phyloP scores from a whole-genome alignment of 2,329 filamentous ascomycete genomes.

The Phialocephala sp. region DNA sequence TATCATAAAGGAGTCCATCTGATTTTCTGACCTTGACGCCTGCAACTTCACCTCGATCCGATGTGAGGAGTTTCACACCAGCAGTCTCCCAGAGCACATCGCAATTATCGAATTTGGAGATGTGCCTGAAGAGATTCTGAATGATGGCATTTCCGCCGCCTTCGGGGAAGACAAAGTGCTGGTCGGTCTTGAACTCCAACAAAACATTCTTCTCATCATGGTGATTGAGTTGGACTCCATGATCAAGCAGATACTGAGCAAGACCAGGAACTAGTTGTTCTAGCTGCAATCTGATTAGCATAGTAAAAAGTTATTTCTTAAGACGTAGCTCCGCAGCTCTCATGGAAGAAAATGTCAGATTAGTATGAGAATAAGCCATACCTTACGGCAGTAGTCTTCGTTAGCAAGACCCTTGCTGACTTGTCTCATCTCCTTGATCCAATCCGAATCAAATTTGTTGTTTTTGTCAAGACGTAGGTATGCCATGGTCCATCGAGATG shows the following conservation, averaged over 20 bases:
- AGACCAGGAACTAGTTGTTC: slow-evolving; percentile 45
- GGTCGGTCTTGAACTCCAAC: slow-evolving; percentile 48
- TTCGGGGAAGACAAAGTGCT: slow-evolving; percentile 49
- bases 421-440: slow-evolving; percentile 34
- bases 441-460: slow-evolving; percentile 25
- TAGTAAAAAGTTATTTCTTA: too few relatives aligned
- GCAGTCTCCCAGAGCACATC: slow-evolving; percentile 49
- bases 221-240: slow-evolving; percentile 42
- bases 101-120: slow-evolving; percentile 42
- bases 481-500: slow-evolving; percentile 49
- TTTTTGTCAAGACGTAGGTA: slow-evolving; percentile 49
- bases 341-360: too few relatives aligned
- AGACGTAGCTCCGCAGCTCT: too few relatives aligned
- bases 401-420: slow-evolving; percentile 48
- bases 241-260: slow-evolving; percentile 46
- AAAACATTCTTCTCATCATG: slow-evolving; percentile 49
- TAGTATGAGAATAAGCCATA: too few relatives aligned
- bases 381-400: slow-evolving; percentile 47
- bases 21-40: slow-evolving; percentile 48
- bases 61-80: slow-evolving; percentile 44
- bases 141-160: slow-evolving; percentile 48
- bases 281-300: slow-evolving; percentile 24
- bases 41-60: slow-evolving; percentile 43
- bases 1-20: slow-evolving; percentile 41
- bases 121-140: slow-evolving; percentile 46